Conservation (phyloP, 352 stramenopile genomes). For the Pythium volutum region DNA sequence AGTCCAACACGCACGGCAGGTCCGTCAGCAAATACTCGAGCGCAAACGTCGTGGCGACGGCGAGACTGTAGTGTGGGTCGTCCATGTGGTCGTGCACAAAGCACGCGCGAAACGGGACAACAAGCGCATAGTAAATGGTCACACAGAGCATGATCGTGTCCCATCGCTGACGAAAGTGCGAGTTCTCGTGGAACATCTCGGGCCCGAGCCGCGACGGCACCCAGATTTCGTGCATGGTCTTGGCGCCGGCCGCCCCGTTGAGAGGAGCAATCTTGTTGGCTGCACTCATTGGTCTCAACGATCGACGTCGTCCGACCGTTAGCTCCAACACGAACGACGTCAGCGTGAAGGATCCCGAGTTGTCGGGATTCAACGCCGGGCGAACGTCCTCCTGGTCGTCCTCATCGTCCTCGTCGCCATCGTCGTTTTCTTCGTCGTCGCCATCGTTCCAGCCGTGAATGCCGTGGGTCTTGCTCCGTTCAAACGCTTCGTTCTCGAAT, state of each 20-base stretch:
- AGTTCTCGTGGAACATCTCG: slow-evolving; percentile 30
- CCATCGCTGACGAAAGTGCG: slow-evolving; percentile 50
- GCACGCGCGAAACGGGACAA: slow-evolving; percentile 54
- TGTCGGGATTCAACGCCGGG: background rate
- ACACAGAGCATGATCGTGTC: slow-evolving; percentile 47
- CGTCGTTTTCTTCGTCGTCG: too few relatives aligned
- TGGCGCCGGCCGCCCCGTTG: background rate
- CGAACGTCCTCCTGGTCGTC: background rate
- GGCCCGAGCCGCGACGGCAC: slow-evolving; percentile 1
- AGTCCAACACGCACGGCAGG: slow-evolving; percentile 30
- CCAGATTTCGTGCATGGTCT: slow-evolving; percentile 28
- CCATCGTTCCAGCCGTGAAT: background rate
- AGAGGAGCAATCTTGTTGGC: slow-evolving; percentile 4
- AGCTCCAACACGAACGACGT: slow-evolving; percentile 14
- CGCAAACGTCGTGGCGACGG: slow-evolving; percentile 39
- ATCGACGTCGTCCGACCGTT: background rate
- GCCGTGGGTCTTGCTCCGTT: background rate
- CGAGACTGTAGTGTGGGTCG: slow-evolving; percentile 15
- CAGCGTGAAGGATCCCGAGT: slow-evolving; percentile 11
- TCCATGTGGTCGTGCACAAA: slow-evolving; percentile 57
- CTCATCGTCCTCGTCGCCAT: slow-evolving; percentile 3
- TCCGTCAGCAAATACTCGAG: slow-evolving; percentile 58
- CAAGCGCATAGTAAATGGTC: slow-evolving; percentile 52
- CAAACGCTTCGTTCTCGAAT: slow-evolving; percentile 15
- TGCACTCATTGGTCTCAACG: background rate